Evolutionary conservation across 352 stramenopile species (phyloP), one percentile per base, ranked within the genome.

Genomic region (Synura sp.): DNA sequence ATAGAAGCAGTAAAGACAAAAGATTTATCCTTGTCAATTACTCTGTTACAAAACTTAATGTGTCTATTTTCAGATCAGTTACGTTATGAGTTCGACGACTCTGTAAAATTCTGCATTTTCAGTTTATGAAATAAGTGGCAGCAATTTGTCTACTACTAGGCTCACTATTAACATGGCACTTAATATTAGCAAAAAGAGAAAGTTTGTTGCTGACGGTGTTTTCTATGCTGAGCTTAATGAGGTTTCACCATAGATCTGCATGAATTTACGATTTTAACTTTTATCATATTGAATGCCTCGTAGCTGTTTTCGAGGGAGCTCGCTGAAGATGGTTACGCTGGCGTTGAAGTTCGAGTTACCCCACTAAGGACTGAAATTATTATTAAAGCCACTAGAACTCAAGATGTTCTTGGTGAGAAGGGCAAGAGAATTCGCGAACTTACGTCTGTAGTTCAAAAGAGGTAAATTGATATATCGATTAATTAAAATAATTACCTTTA

Each of bases 221-320:
- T 99, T 99, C 91, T 99, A 99, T 89, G 94, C 95, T 83, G 96
- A 99, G 87, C 88, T 99, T 27, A 99, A 99, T 88, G 96, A 99
- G 77, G 82, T 86, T 29, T 79, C 67, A 32, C 19, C 17, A 22
- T 0, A 25, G 19, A 31, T 79, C 12, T 59, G 9, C 29, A 82
- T 19, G 19, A 5, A 70, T 77, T 81, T n/a, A 31, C 19, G 4
- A 33, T 34, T 76, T 22, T 84, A 70, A 55, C 22, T 79, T 19
- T 38, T 53, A 29, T 70, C 0, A n/a, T 76, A 70, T 12, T 44
- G n/a, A 76, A 29, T 33, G 3, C 15, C 60, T 17, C 25, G 29
- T 63, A 87, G 88, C 89, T 99, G 73, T 89, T 99, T 76, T 96
- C 94, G 83, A 88, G 94, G 36, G 95, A 99, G 86, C 90, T 99